Percentiles rank a stretch among this genome's conserved stretches.
Conservation (phyloP, 2,329 filamentous ascomycete species). For the Colletotrichum sp. region DNA sequence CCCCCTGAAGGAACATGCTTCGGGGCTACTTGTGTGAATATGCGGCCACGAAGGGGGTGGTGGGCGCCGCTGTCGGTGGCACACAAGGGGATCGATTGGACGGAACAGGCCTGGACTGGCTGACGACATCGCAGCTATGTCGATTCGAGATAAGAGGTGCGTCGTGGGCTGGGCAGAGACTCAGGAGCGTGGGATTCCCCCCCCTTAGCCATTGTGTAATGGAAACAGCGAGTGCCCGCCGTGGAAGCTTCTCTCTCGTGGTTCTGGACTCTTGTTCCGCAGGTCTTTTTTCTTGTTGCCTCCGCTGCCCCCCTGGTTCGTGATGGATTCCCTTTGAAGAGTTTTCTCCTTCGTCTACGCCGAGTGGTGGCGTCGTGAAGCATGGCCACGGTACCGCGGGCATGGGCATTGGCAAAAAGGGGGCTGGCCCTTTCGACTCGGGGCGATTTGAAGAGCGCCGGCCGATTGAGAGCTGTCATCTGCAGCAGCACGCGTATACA, state of each 20-base stretch:
- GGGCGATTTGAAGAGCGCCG: not conserved
- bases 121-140: constrained; percentile 22
- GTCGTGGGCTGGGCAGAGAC: not conserved
- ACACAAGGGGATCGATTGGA: constrained; percentile 11
- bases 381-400: not conserved
- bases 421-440: not conserved
- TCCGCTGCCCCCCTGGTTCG: not conserved
- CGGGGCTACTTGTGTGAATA: not conserved
- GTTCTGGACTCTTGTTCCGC: not conserved
- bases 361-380: constrained; percentile 2
- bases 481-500: not conserved
- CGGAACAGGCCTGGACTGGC: constrained; percentile 13
- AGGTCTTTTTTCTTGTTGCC: not conserved
- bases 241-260: not conserved
- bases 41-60: not conserved
- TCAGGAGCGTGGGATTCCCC: constrained; percentile 7
- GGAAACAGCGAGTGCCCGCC: constrained; percentile 16
- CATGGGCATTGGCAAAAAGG: not conserved
- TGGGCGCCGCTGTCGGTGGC: not conserved
- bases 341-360: not conserved
- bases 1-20: not conserved
- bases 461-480: not conserved
- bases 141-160: constrained; percentile 20
- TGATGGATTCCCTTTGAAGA: not conserved
- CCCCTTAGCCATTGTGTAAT: constrained; percentile 15